Evolutionary conservation across 2,329 filamentous ascomycete genomes (phyloP).

Genomic region (Phyllosticta ampelicida): DNA sequence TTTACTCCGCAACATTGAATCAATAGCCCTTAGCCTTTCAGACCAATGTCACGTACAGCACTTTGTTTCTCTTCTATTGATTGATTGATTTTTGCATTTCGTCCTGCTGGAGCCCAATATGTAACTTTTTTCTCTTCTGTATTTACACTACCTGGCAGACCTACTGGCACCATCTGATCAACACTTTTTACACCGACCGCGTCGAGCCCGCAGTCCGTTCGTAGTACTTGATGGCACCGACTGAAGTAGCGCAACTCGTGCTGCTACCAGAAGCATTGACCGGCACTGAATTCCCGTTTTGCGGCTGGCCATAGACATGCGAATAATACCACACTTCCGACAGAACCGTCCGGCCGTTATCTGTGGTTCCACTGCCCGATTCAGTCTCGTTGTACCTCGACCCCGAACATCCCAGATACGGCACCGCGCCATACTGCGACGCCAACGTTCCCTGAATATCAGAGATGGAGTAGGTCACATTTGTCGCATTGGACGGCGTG

Average conservation of each 20-base stretch:
- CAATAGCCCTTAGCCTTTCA: not conserved
- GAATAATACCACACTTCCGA: constrained; percentile 58
- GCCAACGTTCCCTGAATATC: constrained; percentile 43
- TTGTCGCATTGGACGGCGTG: constrained; percentile 47
- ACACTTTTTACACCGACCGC: not conserved
- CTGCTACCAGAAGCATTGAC: constrained; percentile 34
- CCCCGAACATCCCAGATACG: constrained; percentile 52
- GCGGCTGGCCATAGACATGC: constrained; percentile 47
- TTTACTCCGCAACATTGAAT: not conserved
- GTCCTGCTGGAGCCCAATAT: no score
- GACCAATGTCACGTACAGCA: not conserved
- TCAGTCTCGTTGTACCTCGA: constrained; percentile 50
- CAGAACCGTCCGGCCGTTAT: constrained; percentile 47
- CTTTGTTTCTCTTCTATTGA: not conserved
- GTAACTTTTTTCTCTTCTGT: not conserved
- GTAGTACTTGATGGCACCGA: constrained; percentile 45
- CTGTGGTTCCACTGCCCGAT: constrained; percentile 43
- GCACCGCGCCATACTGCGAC: constrained; percentile 41
- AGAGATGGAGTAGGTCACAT: constrained; percentile 39
- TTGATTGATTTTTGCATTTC: no score
- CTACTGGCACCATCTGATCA: not conserved
- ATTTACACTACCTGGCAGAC: not conserved
- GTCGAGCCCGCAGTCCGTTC: constrained; percentile 29
- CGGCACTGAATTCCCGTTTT: constrained; percentile 39
- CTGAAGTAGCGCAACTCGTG: constrained; percentile 45